Base-by-base conservation (phyloP, 139 green algal species). In the Chlamydomonas sp. region DNA sequence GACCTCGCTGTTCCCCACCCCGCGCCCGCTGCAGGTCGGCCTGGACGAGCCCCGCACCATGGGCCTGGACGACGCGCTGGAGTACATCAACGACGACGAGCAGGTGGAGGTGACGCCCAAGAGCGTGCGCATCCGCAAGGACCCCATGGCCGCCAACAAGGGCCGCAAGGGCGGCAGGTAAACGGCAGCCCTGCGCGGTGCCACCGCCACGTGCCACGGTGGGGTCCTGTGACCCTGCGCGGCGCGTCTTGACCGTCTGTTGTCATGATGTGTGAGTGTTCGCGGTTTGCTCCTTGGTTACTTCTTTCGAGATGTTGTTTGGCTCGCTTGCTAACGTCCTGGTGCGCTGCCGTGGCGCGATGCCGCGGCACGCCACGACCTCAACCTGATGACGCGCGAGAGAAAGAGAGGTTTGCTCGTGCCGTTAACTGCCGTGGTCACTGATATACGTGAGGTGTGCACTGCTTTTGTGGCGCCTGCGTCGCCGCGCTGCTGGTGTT, bases 1-100 rank as follows among this genome's bases (percentile, higher is more conserved):
- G 12, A 69, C 10, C 10, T 77, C n/a, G 20, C 14, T 59, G 72
- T 10, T n/a, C 4, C 4, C 10, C 15, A 2, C 59, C 8, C 72
- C 5, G 8, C 15, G 16, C 77, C 57, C 18, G 12, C 57, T 17
- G 5, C 63, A 85, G 82, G 82, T 87, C 4, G 94, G 92, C 1
- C 94, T 98, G 57, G 92, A 94, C 76, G 94, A 96, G 91, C 85
- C 96, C 58, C 94, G 96, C 79, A 86, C 90, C 80, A 95, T 99
- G 85, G 94, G 80, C 16, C 91, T 99, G 74, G 98, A 99, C 82
- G 98, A 99, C 69, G 95, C 94, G 2, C 91, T 99, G 17, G 98
- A 99, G 93, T 99, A 99, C 93, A 97, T 99, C 89, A 95, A 91
- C 58, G 94, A 96, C 20, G 97, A 99, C 84, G 98, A 99, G 94